Percentiles rank a stretch among this genome's conserved stretches.
These are phyloP conservation scores for Pseudomonodictys pantanalensis DNA, from an alignment of 495 filamentous ascomycete species.

Conservation along the genomic window DNA sequence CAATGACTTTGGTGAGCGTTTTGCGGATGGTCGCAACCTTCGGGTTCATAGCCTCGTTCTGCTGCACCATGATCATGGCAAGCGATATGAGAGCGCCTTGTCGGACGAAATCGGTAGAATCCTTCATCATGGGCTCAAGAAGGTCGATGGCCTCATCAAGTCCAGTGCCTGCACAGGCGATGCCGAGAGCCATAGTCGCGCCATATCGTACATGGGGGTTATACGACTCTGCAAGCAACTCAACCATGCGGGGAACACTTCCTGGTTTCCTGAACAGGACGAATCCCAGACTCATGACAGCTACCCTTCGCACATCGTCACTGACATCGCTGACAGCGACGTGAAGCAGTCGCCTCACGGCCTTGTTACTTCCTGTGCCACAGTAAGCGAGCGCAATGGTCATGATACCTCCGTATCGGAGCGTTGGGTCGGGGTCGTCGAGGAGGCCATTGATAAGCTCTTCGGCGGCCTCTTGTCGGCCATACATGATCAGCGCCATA, in stretches of 20 bases:
- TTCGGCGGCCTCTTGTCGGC: conserved; percentile 90
- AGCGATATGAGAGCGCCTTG: conserved; percentile 95
- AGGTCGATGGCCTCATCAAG: conserved; percentile 96
- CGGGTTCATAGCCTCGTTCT: conserved; percentile 73
- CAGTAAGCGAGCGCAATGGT: conserved; percentile 98
- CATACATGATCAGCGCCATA: conserved; percentile 98
- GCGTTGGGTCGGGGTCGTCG: conserved; percentile 86
- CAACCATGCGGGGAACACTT: conserved; percentile 98
- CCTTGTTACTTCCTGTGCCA: conserved; percentile 96
- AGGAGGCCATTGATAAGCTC: conserved; percentile 89
- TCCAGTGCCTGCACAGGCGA: conserved; percentile 95
- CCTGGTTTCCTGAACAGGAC: conserved; percentile 97
- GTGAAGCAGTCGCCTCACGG: conserved; percentile 94
- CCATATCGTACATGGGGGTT: conserved; percentile 99
- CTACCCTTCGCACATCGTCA: conserved; percentile 92
- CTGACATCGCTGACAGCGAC: conserved; percentile 97
- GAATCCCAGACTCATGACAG: conserved; percentile 98
- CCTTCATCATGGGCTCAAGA: conserved; percentile 98
- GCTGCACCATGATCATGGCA: conserved; percentile 97
- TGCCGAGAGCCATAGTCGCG: conserved; percentile 96
- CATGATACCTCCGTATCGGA: conserved; percentile 97
- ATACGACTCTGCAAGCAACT: conserved; percentile 95
- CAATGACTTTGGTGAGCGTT: conserved; percentile 71
- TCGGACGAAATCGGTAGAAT: conserved; percentile 96
- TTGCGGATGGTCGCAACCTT: conserved; percentile 64